Evolutionary conservation across 768 basidiomycete species (phyloP).

Genomic region (Panaeolus cyanescens): DNA sequence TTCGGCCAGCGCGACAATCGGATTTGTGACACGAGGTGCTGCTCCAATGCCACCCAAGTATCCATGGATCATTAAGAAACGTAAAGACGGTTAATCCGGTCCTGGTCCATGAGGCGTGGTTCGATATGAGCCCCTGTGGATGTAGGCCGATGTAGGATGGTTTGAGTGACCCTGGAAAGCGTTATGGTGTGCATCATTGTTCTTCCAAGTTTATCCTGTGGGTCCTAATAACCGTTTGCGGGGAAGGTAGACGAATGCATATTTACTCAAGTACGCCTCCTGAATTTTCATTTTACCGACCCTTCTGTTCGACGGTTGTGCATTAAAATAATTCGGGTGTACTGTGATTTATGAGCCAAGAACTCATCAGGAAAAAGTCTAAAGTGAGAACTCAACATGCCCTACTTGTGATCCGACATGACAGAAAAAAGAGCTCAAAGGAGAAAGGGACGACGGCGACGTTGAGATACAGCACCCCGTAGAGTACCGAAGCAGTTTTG

Average conservation of each 20-base stretch:
- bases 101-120: not conserved
- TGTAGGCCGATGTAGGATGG: too few relatives aligned
- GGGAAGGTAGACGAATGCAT: not conserved
- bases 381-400: not conserved
- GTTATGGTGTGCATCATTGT: not conserved
- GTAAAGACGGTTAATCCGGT: not conserved
- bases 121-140: not conserved
- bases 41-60: too few relatives aligned
- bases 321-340: not conserved
- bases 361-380: not conserved
- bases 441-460: slow-evolving; percentile 1
- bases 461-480: not conserved
- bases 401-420: not conserved
- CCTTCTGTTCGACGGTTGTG: not conserved
- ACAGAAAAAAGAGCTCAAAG: not conserved
- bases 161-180: not conserved
- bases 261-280: not conserved
- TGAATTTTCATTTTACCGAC: not conserved
- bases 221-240: not conserved
- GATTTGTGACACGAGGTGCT: too few relatives aligned
- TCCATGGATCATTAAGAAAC: not conserved
- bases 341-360: not conserved
- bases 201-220: not conserved
- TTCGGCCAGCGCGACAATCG: too few relatives aligned
- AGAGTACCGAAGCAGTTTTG: not conserved